Base-by-base conservation (phyloP, 2,329 filamentous ascomycete species). In the Beauveria medogensis region DNA sequence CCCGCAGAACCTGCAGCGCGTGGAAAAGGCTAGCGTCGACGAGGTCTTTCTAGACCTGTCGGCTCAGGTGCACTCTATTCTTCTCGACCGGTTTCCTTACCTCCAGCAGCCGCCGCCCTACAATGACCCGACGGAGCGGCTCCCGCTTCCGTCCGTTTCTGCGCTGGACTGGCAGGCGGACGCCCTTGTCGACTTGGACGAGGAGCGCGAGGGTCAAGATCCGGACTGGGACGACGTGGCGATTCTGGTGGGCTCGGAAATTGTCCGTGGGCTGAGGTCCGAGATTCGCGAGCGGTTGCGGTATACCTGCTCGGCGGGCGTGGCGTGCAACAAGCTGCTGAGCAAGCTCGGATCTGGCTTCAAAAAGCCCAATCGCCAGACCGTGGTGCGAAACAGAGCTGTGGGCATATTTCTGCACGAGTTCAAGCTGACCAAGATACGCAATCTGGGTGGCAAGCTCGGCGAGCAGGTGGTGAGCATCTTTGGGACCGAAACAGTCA, bases 211-310 rank as follows among this genome's bases (percentile, higher is more conserved):
- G 72, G 82, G 87, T 22, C 82, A 88, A 66, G 89, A 95, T 69
- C 91, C 91, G 1, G 94, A 99, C 74, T 99, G 94, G 94, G 93
- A 99, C 72, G 94, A 99, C 77, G 82, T 97, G 65, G 89, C 85
- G 18, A 89, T 96, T 71, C 79, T 91, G 34, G 85, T 97, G 68
- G 94, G 90, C 0, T 92, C 92, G 2, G 92, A 97, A 70, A 94
- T 97, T 67, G 86, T 97, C 40, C 84, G 91, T 22, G 81, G 85
- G 63, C 82, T 97, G 20, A 85, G 94, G 55, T 78, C 79, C 24
- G 78, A 82, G 55, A 82, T 99, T 61, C 85, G 81, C 65, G 81
- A 88, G 51, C 80, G 82, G 65, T 77, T 97, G 57, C 83, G 86
- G 59, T 99, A 97, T 71, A 97, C 93, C 4, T 97, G 92, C 74